Evolutionary conservation across 306 rosid genomes (phyloP).

Genomic region (Adenanthera pavonina): DNA sequence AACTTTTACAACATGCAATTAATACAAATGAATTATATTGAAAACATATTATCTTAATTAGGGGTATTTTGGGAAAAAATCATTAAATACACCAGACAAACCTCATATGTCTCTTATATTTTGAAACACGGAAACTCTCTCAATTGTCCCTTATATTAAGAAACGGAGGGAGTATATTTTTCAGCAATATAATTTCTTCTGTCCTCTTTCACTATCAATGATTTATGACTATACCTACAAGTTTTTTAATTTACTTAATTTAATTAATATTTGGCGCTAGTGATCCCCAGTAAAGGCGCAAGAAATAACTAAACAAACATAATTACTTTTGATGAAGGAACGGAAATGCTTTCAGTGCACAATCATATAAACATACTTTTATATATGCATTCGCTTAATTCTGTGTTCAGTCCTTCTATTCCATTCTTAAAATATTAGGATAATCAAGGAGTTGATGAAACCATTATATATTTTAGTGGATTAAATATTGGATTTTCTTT

Average conservation of each 20-base stretch:
- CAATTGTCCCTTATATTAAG: too few relatives aligned
- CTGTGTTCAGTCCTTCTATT: background rate
- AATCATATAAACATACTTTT: background rate
- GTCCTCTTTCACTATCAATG: background rate
- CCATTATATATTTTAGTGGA: background rate
- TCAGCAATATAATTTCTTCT: background rate
- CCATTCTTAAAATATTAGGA: background rate
- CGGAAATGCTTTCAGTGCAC: too few relatives aligned
- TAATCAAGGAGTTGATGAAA: background rate
- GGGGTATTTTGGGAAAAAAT: too few relatives aligned
- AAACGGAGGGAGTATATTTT: too few relatives aligned
- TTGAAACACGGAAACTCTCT: too few relatives aligned
- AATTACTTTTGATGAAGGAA: background rate
- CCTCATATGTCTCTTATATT: too few relatives aligned
- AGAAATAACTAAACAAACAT: background rate
- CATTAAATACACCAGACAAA: too few relatives aligned
- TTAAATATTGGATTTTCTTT: background rate
- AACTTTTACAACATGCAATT: too few relatives aligned
- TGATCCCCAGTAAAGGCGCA: background rate
- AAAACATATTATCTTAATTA: too few relatives aligned
- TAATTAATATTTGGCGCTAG: background rate
- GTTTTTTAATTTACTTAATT: background rate
- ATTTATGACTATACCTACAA: background rate
- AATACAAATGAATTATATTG: too few relatives aligned
- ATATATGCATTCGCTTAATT: background rate